A percentile compares a stretch with the other conserved stretches of the same genome.
phyloP scores from a whole-genome alignment of 2,329 filamentous ascomycete genomes.

The Curvularia sp. region DNA sequence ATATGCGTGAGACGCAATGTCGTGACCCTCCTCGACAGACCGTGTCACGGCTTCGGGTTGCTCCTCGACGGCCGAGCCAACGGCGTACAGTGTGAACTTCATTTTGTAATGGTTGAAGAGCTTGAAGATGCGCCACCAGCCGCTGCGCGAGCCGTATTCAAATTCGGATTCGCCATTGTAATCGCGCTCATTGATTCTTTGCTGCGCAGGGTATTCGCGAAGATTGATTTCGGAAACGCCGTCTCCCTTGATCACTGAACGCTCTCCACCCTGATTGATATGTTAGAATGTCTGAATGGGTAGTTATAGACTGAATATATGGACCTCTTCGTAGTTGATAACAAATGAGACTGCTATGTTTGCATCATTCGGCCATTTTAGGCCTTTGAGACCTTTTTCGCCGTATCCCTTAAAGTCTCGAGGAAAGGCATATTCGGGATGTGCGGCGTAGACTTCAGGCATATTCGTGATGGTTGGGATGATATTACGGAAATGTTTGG shows the following conservation, averaged over 20 bases:
- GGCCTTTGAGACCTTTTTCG: constrained; percentile 47
- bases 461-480: constrained; percentile 13
- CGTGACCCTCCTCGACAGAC: constrained; percentile 60
- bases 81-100: constrained; percentile 61
- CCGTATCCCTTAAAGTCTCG: constrained; percentile 56
- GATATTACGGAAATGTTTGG: background rate
- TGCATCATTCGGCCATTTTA: constrained; percentile 48
- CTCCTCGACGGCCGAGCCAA: constrained; percentile 58
- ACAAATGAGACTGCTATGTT: constrained; percentile 52
- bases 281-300: constrained; percentile 12
- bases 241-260: constrained; percentile 44
- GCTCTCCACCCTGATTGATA: constrained; percentile 41
- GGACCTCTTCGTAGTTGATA: constrained; percentile 30
- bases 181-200: constrained; percentile 53
- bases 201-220: constrained; percentile 49
- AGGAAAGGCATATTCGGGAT: constrained; percentile 38
- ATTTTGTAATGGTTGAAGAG: constrained; percentile 59
- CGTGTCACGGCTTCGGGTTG: constrained; percentile 58
- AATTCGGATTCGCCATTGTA: constrained; percentile 60
- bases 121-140: constrained; percentile 60
- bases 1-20: constrained; percentile 60
- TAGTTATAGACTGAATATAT: background rate
- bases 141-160: constrained; percentile 60
- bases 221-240: constrained; percentile 41
- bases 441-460: constrained; percentile 38